Base-by-base conservation (phyloP, 78 protist species). In the Dictyostelium brefeldianum region DNA sequence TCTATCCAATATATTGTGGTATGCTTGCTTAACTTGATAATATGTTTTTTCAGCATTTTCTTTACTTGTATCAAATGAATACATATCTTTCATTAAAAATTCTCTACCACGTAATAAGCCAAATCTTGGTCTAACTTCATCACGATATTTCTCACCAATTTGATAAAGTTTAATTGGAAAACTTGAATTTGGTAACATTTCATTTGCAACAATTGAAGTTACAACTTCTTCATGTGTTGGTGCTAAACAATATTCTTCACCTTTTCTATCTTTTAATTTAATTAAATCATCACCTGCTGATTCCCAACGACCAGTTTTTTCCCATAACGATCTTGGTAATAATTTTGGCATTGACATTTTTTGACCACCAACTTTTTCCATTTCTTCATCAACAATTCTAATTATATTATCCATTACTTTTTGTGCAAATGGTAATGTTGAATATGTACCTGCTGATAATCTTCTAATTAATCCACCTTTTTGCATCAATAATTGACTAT, bases 1-100 rank as follows among this genome's bases (percentile, higher is more conserved):
- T n/a, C 89, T 47, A n/a, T 77, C 51, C 5, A 97, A 59, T 7
- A 97, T 91, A 11, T 67, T 54, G n/a, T 53, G 82, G 48, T 97
- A 97, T 17, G 96, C 84, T 14, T 29, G 78, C 11, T 73, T 78
- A 17, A 95, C 90, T 25, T 69, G 70, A 22, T 81, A 78, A 29
- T 95, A 97, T n/a, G 97, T 92, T 1, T 29, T 46, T 17, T 25
- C 56, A 14, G 98, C 98, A 11, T 46, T 83, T 12, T 41, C 94
- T 36, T n/a, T 22, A 3, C 89, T 50, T 10, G 15, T 15, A 75
- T 97, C 97, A 29, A 97, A 97, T 22, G 97, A 70, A 53, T 97
- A 97, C 96, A 96, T 73, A 64, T 97, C 98, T 54, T 97, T 97
- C 98, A 97, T 97, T 31, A 89, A 14, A 56, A 97, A 97, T 74